Base-by-base conservation (phyloP, 148 eudicot genomes). In the Chenopodium album region DNA sequence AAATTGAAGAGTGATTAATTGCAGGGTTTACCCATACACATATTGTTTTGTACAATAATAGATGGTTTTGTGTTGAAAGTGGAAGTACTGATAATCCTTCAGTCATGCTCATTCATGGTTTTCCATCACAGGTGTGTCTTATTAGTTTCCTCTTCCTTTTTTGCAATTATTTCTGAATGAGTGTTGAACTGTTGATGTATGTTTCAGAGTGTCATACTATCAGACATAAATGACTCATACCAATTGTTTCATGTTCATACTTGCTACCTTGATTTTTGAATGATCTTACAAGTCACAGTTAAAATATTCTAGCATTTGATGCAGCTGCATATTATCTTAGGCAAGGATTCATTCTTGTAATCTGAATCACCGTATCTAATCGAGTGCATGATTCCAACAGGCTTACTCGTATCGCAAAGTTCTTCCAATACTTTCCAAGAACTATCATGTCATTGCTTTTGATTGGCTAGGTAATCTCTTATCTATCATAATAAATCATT, bases 61-160 rank as follows among this genome's bases (percentile, higher is more conserved):
- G 99, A 92, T 96, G 99, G 99, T 96, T 96, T 85, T 94, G 92
- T 88, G 85, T 94, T 75, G 99, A 96, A 87, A 89, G 90, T 82
- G 99, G 99, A 89, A 94, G 84, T 81, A 66, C 87, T 78, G 91
- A 85, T 59, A 91, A 91, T 80, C 95, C 92, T 77, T 73, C 98
- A 13, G 87, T 96, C 66, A 48, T 96, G 72, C 90, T 94, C 81
- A 89, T 92, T 83, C 99, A 96, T 82, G 99, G 99, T n/a, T 91
- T 96, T 66, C 99, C 99, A 70, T 96, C 99, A 79, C 99, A 96
- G 94, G 99, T 95, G 68, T 84, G 89, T 84, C 63, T 76, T 79
- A 67, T 16, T 9, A 37, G 4, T 82, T 4, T 68, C 62, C 48
- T 74, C 20, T 54, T 11, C 9, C 29, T 28, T 32, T 31, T 29